A percentile compares a stretch with the other conserved stretches of the same genome.
These are phyloP conservation scores for Umbelopsis isabellina DNA, from an alignment of 192 early-diverging fungal species.

Conservation along the genomic window DNA sequence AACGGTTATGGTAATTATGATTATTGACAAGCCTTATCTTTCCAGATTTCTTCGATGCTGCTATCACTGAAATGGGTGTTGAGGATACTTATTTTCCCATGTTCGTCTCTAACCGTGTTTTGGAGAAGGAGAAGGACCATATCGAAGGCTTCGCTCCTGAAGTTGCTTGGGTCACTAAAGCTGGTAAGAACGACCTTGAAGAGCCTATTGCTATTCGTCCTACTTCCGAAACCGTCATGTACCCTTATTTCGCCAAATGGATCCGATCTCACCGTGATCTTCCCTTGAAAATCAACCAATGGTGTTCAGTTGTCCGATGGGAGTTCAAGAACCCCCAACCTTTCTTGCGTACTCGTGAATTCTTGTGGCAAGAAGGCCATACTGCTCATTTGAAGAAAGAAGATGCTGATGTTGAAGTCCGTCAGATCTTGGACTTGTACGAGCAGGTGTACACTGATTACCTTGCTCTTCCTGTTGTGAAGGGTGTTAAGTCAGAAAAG, in stretches of 20 bases:
- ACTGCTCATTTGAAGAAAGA: conserved; percentile 92
- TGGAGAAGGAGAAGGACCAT: conserved; percentile 98
- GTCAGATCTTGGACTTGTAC: conserved; percentile 92
- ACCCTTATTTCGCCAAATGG: conserved; percentile 99
- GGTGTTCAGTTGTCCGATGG: conserved; percentile 99
- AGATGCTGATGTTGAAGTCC: conserved; percentile 85
- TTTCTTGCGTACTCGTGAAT: conserved; percentile 98
- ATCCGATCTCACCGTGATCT: conserved; percentile 96
- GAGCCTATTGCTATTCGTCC: conserved; percentile 99
- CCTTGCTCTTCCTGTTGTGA: conserved; percentile 95
- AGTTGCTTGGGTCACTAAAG: conserved; percentile 99
- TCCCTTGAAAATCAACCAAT: conserved; percentile 96
- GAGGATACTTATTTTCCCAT: conserved; percentile 99
- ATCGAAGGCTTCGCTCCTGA: conserved; percentile 99
- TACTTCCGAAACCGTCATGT: conserved; percentile 99
- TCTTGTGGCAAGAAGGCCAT: conserved; percentile 99
- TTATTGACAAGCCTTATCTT: background rate
- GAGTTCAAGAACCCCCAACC: conserved; percentile 99
- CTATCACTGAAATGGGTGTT: conserved; percentile 90
- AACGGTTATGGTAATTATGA: background rate
- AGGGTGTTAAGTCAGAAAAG: conserved; percentile 97
- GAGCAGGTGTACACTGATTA: conserved; percentile 96
- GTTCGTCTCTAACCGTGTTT: conserved; percentile 88
- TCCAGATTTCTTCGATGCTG: conserved; percentile 86
- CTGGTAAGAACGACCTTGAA: conserved; percentile 88